Evolutionary conservation across 805 yeast species (phyloP), one percentile per base, ranked within the genome.

Genomic region (Myxozyma mucilagina): DNA sequence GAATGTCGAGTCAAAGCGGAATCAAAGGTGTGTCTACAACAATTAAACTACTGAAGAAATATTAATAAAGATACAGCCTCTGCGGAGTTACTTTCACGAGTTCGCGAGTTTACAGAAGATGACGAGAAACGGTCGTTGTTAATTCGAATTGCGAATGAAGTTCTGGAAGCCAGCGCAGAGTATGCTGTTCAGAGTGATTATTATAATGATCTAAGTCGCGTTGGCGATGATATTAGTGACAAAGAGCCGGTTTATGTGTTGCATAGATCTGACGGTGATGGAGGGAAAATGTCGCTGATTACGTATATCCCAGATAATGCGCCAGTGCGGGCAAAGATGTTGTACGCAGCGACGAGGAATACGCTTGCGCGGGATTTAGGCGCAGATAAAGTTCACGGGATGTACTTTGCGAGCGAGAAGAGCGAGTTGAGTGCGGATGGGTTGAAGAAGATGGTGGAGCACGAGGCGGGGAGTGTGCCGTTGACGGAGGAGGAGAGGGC

Each of bases 331-430:
- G 80, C 82, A 59, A 94, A 93, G 73, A 94, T 94, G 97, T 79
- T 94, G 52, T 94, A 92, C 73, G 98, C 98, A 4, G 89, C 97
- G 1, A 86, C 96, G 10, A 90, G 90, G 63, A 87, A 84, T 72
- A 84, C 94, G 1, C 74, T 94, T 41, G 75, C 89, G 58, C 84
- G 88, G 67, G 86, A 87, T 64, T 78, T 93, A 43, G 97, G 97
- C 8, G 69, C 77, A 16, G 81, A 80, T 59, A 75, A 76, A 56
- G 82, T 86, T 72, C 70, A 76, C 43, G 80, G 81, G 1, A 76
- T 80, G 52, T 70, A 87, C 7, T 80, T 82, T 61, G 78, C 87
- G 75, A 85, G 87, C 45, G 84, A 81, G 36, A 68, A 79, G 44
- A 80, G 77, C 8, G 96, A 86, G 68, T 71, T 86, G 47, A 75